These are phyloP conservation scores for Apophysomyces trapeziformis DNA, from an alignment of 371 early-diverging fungal genomes.

Conservation along the genomic window DNA sequence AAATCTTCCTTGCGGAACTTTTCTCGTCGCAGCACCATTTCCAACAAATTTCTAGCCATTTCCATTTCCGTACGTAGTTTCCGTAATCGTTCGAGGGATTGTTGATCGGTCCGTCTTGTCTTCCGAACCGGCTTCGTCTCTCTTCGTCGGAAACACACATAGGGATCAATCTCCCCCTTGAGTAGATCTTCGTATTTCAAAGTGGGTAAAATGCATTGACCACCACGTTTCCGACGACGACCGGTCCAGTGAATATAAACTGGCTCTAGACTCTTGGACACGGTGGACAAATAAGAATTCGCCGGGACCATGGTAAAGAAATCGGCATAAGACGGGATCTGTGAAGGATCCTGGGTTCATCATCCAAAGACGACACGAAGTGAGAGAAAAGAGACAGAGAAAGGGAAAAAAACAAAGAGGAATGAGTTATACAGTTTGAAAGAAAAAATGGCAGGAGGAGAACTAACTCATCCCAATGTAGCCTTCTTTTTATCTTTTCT, in stretches of 20 bases:
- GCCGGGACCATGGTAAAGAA: slow-evolving; percentile 36
- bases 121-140: slow-evolving; percentile 90
- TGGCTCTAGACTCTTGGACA: slow-evolving; percentile 19
- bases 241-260: slow-evolving; percentile 43
- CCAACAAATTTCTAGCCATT: slow-evolving; percentile 72
- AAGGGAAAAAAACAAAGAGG: slow-evolving; percentile 6
- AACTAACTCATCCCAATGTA: slow-evolving; percentile 19
- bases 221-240: slow-evolving; percentile 44
- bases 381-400: neutral
- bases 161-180: slow-evolving; percentile 86
- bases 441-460: slow-evolving; percentile 13
- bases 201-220: slow-evolving; percentile 66
- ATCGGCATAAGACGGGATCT: slow-evolving; percentile 48
- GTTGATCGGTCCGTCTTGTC: slow-evolving; percentile 85
- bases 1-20: slow-evolving; percentile 71
- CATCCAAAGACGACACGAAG: neutral
- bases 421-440: slow-evolving; percentile 7
- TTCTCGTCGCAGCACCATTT: slow-evolving; percentile 84
- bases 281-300: slow-evolving; percentile 11
- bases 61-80: slow-evolving; percentile 84
- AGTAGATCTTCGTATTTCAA: slow-evolving; percentile 67
- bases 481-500: neutral
- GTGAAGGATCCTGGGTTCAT: slow-evolving; percentile 44
- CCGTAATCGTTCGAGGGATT: slow-evolving; percentile 81
- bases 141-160: slow-evolving; percentile 94